Evolutionary conservation across 192 early-diverging fungal species (phyloP).

Genomic region (Dispira simplex): DNA sequence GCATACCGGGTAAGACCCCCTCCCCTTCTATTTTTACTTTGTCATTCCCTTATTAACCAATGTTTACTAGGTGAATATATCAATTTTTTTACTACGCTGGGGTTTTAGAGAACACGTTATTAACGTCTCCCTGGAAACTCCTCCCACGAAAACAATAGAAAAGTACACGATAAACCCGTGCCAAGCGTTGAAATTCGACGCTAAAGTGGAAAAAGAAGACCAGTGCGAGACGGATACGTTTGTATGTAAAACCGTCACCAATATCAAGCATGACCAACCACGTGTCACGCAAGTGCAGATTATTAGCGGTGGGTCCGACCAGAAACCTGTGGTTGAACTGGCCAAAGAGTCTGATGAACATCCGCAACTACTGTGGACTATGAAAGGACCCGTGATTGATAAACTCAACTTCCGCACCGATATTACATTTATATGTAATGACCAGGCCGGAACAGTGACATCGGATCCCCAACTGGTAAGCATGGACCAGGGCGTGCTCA

Average conservation of each 20-base stretch:
- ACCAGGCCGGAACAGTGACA: slow-evolving; percentile 15
- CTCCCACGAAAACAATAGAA: slow-evolving; percentile 22
- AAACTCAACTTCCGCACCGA: slow-evolving; percentile 18
- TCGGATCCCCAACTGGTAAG: slow-evolving; percentile 17
- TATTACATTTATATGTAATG: slow-evolving; percentile 24
- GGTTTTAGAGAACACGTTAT: slow-evolving; percentile 12
- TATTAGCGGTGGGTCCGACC: slow-evolving; percentile 15
- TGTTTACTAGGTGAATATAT: too few species aligned
- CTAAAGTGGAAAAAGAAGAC: slow-evolving; percentile 21
- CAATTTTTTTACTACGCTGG: too few species aligned
- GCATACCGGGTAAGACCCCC: too few species aligned
- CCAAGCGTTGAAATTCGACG: slow-evolving; percentile 15
- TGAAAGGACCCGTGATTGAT: slow-evolving; percentile 20
- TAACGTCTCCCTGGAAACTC: slow-evolving; percentile 20
- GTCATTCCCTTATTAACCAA: too few species aligned
- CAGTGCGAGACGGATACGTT: slow-evolving; percentile 23
- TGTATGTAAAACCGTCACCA: slow-evolving; percentile 23
- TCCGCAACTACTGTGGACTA: slow-evolving; percentile 19
- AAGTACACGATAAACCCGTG: slow-evolving; percentile 26
- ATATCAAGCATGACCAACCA: slow-evolving; percentile 22
- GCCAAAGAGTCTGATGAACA: slow-evolving; percentile 15
- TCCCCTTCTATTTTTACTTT: too few species aligned
- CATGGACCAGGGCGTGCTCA: slow-evolving; percentile 18
- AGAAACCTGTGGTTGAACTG: slow-evolving; percentile 15
- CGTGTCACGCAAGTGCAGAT: slow-evolving; percentile 22